Evolutionary conservation across 2,329 filamentous ascomycete species (phyloP), one percentile per base, ranked within the genome.

Genomic region (Diaporthe helianthi): DNA sequence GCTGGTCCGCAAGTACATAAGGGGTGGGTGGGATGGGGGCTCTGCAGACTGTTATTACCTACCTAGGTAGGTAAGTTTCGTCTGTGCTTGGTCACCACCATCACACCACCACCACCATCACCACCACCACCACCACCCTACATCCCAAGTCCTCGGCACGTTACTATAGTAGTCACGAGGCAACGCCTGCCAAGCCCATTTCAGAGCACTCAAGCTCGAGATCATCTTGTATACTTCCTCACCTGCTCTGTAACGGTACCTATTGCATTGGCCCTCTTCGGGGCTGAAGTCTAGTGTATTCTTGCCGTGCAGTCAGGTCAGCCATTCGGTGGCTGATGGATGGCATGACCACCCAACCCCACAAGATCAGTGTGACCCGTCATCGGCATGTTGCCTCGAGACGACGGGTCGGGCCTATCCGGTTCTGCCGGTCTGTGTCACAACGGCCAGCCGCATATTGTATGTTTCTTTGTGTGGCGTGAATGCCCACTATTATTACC

Each of bases 401-500:
- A 47, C 55, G 55, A 47, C 55, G 58, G 44, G n/a, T 12, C 58
- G 58, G 58, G 58, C 58, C 58, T 63, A 36, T 24, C 58, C 58
- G n/a, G n/a, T n/a, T n/a, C n/a, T n/a, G n/a, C n/a, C n/a, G 58
- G 44, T 19, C 33, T 24, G 58, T 63, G 13, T 63, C 58, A 63
- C 58, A n/a, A 26, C 41, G 29, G n/a, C 4, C 29, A 33, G 19
- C 17, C 44, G 46, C n/a, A n/a, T 15, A 19, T 24, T 36, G n/a
- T n/a, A n/a, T 49, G n/a, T 47, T 36, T 9, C 41, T 36, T 24
- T 26, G n/a, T 24, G 58, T 29, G 7, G 29, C 12, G 26, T 24
- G 6, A 63, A 36, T 33, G 58, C 44, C 49, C 41, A 24, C 38
- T 41, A 54, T 46, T 53, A 44, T 53, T 46, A 46, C 17, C 29